Percentiles rank a stretch among this genome's conserved stretches.
Conservation (phyloP, 2,329 filamentous ascomycete species). For the Pseudocercospora fijiensis region DNA sequence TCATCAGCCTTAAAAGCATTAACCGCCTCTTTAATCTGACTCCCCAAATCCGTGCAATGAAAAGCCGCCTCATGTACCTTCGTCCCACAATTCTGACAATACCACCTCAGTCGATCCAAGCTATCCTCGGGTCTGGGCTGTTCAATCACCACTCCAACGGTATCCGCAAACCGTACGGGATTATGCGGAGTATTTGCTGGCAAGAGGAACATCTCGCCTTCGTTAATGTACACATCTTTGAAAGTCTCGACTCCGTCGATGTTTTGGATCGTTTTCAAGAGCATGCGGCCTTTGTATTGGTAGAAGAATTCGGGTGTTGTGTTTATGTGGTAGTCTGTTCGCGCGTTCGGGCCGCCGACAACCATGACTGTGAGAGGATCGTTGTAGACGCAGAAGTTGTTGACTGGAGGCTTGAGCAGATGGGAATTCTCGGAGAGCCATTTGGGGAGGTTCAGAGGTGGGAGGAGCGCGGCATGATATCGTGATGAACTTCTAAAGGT, state of each 20-base stretch:
- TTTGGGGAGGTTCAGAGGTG: constrained; percentile 48
- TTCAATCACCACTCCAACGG: constrained; percentile 91
- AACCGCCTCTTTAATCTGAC: constrained; percentile 90
- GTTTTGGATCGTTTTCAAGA: constrained; percentile 85
- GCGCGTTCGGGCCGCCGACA: constrained; percentile 91
- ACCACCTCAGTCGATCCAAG: constrained; percentile 83
- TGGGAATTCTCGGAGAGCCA: constrained; percentile 86
- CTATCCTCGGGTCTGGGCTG: constrained; percentile 69
- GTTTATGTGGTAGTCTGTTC: constrained; percentile 99
- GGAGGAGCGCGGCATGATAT: constrained; percentile 6
- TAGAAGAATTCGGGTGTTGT: constrained; percentile 96
- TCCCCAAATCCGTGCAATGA: constrained; percentile 84
- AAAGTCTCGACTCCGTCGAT: constrained; percentile 77
- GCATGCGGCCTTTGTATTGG: constrained; percentile 89
- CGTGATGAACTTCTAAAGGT: constrained; percentile 5
- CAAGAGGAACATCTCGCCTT: constrained; percentile 91
- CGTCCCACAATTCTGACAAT: constrained; percentile 92
- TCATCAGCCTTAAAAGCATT: constrained; percentile 74
- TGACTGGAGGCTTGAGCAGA: constrained; percentile 87
- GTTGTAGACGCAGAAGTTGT: constrained; percentile 97
- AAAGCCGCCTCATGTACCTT: constrained; percentile 72
- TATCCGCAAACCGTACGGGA: constrained; percentile 87
- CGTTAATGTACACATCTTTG: constrained; percentile 81
- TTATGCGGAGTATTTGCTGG: constrained; percentile 93
- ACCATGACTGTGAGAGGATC: constrained; percentile 83